Evolutionary conservation across 345 rosid species (phyloP).

Genomic region (Bruguiera gymnorhiza): DNA sequence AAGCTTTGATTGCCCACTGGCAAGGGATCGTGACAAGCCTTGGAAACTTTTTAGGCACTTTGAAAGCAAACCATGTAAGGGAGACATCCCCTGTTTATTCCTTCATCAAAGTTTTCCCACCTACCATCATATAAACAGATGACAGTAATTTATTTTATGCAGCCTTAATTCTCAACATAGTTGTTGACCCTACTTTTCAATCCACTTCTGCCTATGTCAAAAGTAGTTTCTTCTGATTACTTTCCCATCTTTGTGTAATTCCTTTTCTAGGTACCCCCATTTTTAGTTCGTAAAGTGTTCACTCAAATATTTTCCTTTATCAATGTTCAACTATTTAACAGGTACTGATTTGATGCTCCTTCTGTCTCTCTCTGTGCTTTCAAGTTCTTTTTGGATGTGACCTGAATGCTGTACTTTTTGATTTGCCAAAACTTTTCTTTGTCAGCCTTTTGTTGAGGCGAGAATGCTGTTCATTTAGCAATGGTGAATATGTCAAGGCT

Average conservation of each 20-base stretch:
- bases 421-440: slow-evolving; percentile 8
- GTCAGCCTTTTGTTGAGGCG: slow-evolving; percentile 76
- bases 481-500: slow-evolving; percentile 90
- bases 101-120: not conserved
- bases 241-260: not conserved
- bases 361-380: not conserved
- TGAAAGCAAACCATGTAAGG: slow-evolving; percentile 72
- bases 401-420: not conserved
- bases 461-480: slow-evolving; percentile 95
- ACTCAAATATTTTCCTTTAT: slow-evolving; percentile 95
- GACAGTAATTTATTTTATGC: not conserved
- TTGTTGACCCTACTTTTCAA: not conserved
- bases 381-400: not conserved
- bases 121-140: not conserved
- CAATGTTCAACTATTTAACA: slow-evolving; percentile 94
- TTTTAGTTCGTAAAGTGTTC: slow-evolving; percentile 89
- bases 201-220: not conserved
- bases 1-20: slow-evolving; percentile 92
- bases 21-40: slow-evolving; percentile 96
- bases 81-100: not conserved
- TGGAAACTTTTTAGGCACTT: slow-evolving; percentile 72
- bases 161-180: not conserved
- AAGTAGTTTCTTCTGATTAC: not conserved
- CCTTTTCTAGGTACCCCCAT: slow-evolving; percentile 74
- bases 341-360: slow-evolving; percentile 35